Conservation (phyloP, 441 rosid species). For the Biscutella laevigata region DNA sequence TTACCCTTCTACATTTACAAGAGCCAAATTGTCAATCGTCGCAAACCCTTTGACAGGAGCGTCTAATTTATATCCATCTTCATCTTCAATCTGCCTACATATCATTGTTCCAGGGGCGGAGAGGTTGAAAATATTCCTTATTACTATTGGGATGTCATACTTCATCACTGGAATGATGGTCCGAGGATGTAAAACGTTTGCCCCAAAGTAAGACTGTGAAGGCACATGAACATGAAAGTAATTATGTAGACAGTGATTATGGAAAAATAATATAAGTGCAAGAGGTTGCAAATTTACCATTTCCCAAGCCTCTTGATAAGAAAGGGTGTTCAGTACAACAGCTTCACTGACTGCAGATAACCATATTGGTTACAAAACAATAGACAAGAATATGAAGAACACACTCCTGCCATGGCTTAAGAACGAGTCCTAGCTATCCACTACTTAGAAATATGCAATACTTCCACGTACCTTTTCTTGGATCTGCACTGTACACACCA, state of each 20-base stretch:
- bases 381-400: not conserved
- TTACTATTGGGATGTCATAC: constrained; percentile 81
- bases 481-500: constrained; percentile 95
- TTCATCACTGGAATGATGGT: constrained; percentile 94
- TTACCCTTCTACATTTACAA: constrained; percentile 96
- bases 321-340: constrained; percentile 64
- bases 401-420: not conserved
- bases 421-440: not conserved
- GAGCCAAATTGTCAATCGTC: constrained; percentile 87
- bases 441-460: not conserved
- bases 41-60: constrained; percentile 89
- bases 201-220: constrained; percentile 92
- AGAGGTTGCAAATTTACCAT: constrained; percentile 50
- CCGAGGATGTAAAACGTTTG: constrained; percentile 97
- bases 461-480: constrained; percentile 70
- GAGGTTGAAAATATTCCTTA: constrained; percentile 84
- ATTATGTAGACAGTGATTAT: constrained; percentile 19
- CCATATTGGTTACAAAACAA: constrained; percentile 3
- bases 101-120: constrained; percentile 88
- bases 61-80: constrained; percentile 39
- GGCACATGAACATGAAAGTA: constrained; percentile 18
- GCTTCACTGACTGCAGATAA: constrained; percentile 81
- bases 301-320: constrained; percentile 99
- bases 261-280: constrained; percentile 13
- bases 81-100: constrained; percentile 47